Base-by-base conservation (phyloP, 2,329 filamentous ascomycete species). In the Penicillium verrucosum region DNA sequence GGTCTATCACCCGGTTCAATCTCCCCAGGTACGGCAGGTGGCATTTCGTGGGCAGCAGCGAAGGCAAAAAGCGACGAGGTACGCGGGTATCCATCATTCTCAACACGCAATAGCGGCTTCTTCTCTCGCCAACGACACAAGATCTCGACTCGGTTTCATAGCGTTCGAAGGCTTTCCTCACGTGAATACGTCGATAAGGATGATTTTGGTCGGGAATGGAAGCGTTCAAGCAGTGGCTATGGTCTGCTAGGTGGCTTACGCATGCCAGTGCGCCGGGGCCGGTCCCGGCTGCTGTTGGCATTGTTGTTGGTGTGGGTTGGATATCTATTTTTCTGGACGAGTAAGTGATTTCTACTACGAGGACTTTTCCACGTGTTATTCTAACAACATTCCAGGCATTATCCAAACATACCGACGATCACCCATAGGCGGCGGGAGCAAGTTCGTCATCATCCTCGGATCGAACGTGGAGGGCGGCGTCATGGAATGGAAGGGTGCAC, bases 401-500 rank as follows among this genome's bases (percentile, higher is more conserved):
- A 75, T 81, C 54, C 78, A 81, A 60, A 70, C 75, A 59, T 96
- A 90, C 80, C 85, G 91, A 68, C 83, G 89, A 76, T 82, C 88
- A 45, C 78, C 86, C 36, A 80, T 95, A 4, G 92, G 93, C 49
- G 90, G 90, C 47, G 94, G 94, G 21, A 87, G 88, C 70, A 97
- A 96, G 69, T 92, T 89, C 70, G 94, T 99, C 62, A 89, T 99
- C 53, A 92, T 99, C 60, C 81, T 97, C 21, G 92, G 89, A 25
- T 92, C 94, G 54, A 99, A 99, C 70, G 84, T 96, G 61, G 94
- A 94, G 47, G 94, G 94, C 58, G 94, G 94, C 67, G 94, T 99
- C 8, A 97, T 97, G 92, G 93, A 97, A 70, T 97, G 92, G 93
- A 99, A 99, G 75, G 93, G 93, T 0, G 89, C 93, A 21, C 85